phyloP scores from a whole-genome alignment of 2,329 filamentous ascomycete species.

The Penicillium sp. region DNA sequence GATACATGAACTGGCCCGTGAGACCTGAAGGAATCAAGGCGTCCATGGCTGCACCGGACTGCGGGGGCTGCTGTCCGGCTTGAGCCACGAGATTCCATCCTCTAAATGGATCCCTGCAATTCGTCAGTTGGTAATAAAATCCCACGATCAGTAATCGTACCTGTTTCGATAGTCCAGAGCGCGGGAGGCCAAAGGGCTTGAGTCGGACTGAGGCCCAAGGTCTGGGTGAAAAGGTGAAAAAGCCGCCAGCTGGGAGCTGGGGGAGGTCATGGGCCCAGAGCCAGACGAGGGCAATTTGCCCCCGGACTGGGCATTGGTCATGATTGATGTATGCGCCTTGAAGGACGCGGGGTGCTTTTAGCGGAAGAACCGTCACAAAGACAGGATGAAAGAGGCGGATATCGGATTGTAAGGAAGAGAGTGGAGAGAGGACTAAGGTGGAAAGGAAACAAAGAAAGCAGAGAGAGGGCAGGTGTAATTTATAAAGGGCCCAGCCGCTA shows the following conservation, averaged over 20 bases:
- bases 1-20: background rate
- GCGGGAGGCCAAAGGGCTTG: background rate
- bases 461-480: background rate
- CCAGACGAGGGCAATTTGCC: background rate
- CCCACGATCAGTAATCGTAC: background rate
- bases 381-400: too few relatives aligned
- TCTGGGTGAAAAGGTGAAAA: background rate
- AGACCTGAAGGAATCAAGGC: background rate
- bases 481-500: too few relatives aligned
- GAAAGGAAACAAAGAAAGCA: background rate
- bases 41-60: background rate
- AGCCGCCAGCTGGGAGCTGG: background rate
- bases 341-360: too few relatives aligned
- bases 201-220: background rate
- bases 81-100: background rate
- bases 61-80: background rate
- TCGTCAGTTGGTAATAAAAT: background rate
- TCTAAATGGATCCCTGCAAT: background rate
- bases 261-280: background rate
- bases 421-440: background rate
- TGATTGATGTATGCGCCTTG: background rate
- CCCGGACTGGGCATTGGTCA: background rate
- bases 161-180: background rate
- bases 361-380: too few relatives aligned
- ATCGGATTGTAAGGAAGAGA: background rate